These are phyloP conservation scores for Vanrija sp. DNA, from an alignment of 1,284 basidiomycete species.

Conservation along the genomic window DNA sequence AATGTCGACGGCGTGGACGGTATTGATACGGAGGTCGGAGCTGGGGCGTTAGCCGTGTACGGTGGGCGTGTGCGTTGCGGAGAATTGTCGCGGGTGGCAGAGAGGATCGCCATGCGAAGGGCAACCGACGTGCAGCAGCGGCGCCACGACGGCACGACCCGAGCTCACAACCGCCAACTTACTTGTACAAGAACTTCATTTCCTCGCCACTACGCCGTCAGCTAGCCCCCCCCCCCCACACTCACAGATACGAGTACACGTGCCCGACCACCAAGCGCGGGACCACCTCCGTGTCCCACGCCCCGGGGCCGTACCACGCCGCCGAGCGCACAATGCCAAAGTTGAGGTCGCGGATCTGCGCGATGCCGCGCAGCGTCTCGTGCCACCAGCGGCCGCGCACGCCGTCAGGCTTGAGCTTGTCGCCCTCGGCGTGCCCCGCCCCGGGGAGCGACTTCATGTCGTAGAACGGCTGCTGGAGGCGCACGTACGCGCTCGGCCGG, in stretches of 20 bases:
- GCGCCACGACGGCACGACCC: too few species aligned
- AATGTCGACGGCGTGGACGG: conserved; percentile 73
- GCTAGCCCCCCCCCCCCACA: background rate
- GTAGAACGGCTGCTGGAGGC: conserved; percentile 77
- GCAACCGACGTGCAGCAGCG: too few species aligned
- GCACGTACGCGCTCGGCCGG: conserved; percentile 68
- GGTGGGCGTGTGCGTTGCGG: background rate
- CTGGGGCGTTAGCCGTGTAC: conserved; percentile 17
- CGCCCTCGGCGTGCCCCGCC: conserved; percentile 58
- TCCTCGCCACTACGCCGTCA: conserved; percentile 58
- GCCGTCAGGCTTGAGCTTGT: conserved; percentile 68
- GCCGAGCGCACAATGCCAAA: conserved; percentile 61
- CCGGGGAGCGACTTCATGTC: conserved; percentile 55
- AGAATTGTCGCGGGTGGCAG: background rate
- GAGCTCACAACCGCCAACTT: background rate
- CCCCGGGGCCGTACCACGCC: conserved; percentile 41
- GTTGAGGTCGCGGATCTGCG: conserved; percentile 69
- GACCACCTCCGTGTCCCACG: conserved; percentile 54
- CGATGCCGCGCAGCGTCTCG: conserved; percentile 71
- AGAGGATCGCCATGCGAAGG: background rate
- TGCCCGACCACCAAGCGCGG: conserved; percentile 68
- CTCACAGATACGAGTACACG: conserved; percentile 68
- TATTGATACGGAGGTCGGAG: conserved; percentile 73
- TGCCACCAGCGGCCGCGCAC: conserved; percentile 84
- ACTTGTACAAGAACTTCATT: conserved; percentile 74